Base-by-base conservation (phyloP, 2,329 filamentous ascomycete species). In the Parascedosporium putredinis region DNA sequence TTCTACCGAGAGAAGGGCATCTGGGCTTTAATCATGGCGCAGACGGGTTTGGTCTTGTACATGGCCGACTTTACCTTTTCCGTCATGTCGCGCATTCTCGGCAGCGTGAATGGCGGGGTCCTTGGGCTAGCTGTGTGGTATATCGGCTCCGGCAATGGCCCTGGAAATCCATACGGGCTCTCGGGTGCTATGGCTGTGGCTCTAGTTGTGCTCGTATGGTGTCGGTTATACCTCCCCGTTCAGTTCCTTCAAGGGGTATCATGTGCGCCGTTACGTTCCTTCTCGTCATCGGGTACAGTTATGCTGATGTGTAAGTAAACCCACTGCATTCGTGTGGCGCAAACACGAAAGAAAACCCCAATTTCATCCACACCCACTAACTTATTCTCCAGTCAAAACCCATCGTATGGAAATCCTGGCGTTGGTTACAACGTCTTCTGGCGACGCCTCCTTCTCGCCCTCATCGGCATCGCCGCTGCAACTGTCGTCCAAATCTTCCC, bases 1-100 rank as follows among this genome's bases (percentile, higher is more conserved):
- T 75, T 67, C 53, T 76, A 74, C 46, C 65, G 72, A 2, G 67
- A 76, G 50, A 75, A 73, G 55, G 72, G 74, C 0, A 60, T 77
- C 0, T 77, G 74, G 74, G 71, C 63, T 0, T 57, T 76, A 7
- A 74, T 77, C 38, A 76, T 72, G 58, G 73, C 66, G 0, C 74
- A 76, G 54, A 72, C 70, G 0, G 65, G 64, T 1, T 53, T 76
- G 2, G 61, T 75, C 1, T 61, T 71, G 8, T 76, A 75, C 54
- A 67, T 74, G 62, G 67, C 71, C 0, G 74, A 77, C 48, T 75
- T 76, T 36, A 67, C 66, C 0, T 70, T 71, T 45, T 71, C 70
- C 0, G 53, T 75, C 5, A 40, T 73, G 1, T 59, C 64, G 1
- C 64, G 74, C 20, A 56, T 59, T 0, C 47, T 66, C 1, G 74